phyloP scores from a whole-genome alignment of 345 rosid species.

The Lepidium africanum region DNA sequence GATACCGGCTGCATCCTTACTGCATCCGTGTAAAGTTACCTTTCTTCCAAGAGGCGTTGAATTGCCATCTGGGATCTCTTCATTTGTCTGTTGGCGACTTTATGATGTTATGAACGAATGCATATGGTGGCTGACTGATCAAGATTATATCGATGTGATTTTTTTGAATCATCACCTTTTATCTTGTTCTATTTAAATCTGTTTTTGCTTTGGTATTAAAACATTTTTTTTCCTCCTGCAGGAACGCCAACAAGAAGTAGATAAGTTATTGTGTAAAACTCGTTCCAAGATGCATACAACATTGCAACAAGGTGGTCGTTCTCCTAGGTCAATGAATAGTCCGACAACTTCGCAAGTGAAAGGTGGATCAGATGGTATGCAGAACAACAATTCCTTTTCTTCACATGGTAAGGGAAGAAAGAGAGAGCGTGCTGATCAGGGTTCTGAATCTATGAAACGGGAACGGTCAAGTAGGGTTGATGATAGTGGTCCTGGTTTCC shows the following conservation, averaged over 20 bases:
- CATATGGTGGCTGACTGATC: constrained; percentile 97
- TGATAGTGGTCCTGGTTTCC: constrained; percentile 50
- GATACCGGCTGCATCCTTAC: constrained; percentile 75
- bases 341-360: constrained; percentile 67
- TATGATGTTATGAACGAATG: constrained; percentile 66
- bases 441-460: constrained; percentile 58
- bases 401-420: constrained; percentile 86
- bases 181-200: neutral
- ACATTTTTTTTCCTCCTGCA: constrained; percentile 11
- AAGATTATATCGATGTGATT: constrained; percentile 80
- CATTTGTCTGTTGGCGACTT: constrained; percentile 80
- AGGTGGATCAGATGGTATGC: constrained; percentile 39
- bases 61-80: constrained; percentile 70
- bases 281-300: constrained; percentile 72
- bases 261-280: constrained; percentile 57
- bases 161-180: neutral
- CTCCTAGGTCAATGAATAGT: constrained; percentile 72
- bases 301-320: constrained; percentile 66
- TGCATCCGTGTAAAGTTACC: constrained; percentile 97
- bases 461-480: constrained; percentile 53
- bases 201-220: neutral
- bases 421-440: constrained; percentile 80
- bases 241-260: constrained; percentile 80
- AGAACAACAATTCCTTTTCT: constrained; percentile 45
- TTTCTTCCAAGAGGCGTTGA: constrained; percentile 79